Percentiles rank a stretch among this genome's conserved stretches.
Evolutionary conservation across 768 basidiomycete species (phyloP).

Genomic region (Atractiella rhizophila): DNA sequence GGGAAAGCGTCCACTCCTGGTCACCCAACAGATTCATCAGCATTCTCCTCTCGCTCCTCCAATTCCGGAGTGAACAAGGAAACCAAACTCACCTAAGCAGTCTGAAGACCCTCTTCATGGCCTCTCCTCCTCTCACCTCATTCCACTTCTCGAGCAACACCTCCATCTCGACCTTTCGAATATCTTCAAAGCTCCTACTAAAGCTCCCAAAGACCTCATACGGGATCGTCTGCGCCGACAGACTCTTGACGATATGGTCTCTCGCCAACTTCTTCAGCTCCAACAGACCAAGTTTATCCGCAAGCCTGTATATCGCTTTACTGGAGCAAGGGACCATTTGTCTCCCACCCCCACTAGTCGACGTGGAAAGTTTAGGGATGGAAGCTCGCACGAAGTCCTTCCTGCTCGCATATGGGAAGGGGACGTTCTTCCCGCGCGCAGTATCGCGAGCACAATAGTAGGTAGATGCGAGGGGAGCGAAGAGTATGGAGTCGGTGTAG

Average conservation of each 20-base stretch:
- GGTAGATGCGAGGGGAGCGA: conserved; percentile 23
- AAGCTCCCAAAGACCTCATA: conserved; percentile 25
- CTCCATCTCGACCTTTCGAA: conserved; percentile 20
- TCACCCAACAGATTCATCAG: not conserved
- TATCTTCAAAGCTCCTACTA: conserved; percentile 22
- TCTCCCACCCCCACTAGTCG: not conserved
- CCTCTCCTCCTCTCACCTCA: conserved; percentile 21
- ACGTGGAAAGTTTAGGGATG: not conserved
- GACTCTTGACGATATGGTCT: conserved; percentile 21
- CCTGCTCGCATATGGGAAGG: conserved; percentile 1
- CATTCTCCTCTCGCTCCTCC: not conserved
- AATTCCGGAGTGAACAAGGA: not conserved
- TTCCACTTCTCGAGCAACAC: conserved; percentile 16
- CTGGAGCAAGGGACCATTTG: conserved; percentile 18
- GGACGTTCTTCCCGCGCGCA: not conserved
- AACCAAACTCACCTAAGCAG: conserved; percentile 17
- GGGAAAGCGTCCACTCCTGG: conserved; percentile 9
- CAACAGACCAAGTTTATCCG: conserved; percentile 21
- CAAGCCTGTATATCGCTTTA: conserved; percentile 20
- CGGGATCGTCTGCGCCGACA: conserved; percentile 23
- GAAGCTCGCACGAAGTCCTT: conserved; percentile 4
- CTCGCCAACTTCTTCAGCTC: conserved; percentile 22
- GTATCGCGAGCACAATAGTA: conserved; percentile 13
- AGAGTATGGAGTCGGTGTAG: conserved; percentile 23
- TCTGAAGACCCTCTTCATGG: conserved; percentile 22